Evolutionary conservation across 768 basidiomycete species (phyloP).

Genomic region (Trametes maxima): DNA sequence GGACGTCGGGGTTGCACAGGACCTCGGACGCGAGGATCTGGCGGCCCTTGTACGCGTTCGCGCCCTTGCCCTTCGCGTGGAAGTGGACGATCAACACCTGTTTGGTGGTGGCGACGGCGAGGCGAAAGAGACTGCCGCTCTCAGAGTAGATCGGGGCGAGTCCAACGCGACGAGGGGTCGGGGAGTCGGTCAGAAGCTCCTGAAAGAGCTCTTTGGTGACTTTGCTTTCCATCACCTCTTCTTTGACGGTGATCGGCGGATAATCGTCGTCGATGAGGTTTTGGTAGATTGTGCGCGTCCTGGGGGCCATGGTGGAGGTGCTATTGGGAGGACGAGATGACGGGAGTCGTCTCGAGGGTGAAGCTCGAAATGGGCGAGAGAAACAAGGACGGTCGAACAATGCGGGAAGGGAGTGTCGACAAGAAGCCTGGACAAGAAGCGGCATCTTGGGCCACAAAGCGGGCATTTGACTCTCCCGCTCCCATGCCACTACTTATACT

Average conservation of each 20-base stretch:
- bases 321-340: constrained; percentile 28
- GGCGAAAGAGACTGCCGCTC: constrained; percentile 44
- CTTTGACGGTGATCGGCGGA: constrained; percentile 24
- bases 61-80: constrained; percentile 23
- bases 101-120: constrained; percentile 47
- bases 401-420: constrained; percentile 30
- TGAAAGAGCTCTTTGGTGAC: constrained; percentile 24
- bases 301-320: constrained; percentile 9
- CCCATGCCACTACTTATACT: constrained; percentile 3
- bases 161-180: constrained; percentile 41
- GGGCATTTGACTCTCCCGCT: background rate
- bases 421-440: constrained; percentile 22
- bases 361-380: constrained; percentile 25
- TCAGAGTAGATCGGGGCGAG: constrained; percentile 53
- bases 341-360: constrained; percentile 29
- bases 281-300: constrained; percentile 22
- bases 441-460: constrained; percentile 15
- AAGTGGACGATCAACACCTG: constrained; percentile 30
- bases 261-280: constrained; percentile 31
- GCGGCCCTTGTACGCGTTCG: constrained; percentile 25
- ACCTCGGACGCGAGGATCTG: constrained; percentile 43
- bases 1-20: constrained; percentile 46
- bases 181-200: constrained; percentile 16
- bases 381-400: background rate
- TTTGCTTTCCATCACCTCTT: constrained; percentile 25